Conservation (phyloP, 768 basidiomycete species). For the Russula sp. region DNA sequence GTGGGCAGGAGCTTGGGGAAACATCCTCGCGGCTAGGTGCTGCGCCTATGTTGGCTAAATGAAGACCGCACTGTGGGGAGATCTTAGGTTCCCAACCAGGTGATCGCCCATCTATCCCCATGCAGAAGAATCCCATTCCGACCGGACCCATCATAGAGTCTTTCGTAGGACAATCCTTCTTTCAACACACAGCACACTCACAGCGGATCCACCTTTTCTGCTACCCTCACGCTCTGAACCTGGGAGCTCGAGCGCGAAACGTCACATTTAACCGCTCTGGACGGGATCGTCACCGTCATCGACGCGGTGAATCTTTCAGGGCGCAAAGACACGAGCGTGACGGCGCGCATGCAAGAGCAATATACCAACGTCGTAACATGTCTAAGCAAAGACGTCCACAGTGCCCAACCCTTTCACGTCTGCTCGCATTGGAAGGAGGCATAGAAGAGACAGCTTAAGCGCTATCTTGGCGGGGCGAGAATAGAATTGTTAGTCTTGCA, state of each 20-base stretch:
- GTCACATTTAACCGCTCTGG: slow-evolving; percentile 68
- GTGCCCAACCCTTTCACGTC: too few species aligned
- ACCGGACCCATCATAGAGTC: slow-evolving; percentile 91
- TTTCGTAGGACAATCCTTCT: slow-evolving; percentile 53
- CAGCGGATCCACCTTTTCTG: slow-evolving; percentile 95
- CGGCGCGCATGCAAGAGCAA: slow-evolving; percentile 91
- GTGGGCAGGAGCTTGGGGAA: too few species aligned
- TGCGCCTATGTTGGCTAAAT: slow-evolving; percentile 94
- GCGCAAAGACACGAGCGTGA: slow-evolving; percentile 88
- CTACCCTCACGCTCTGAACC: slow-evolving; percentile 91
- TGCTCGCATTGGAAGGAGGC: too few species aligned
- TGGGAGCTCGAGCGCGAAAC: slow-evolving; percentile 83
- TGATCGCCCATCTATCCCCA: not conserved
- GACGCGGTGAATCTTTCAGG: slow-evolving; percentile 89
- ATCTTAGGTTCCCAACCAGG: too few species aligned
- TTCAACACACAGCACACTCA: not conserved
- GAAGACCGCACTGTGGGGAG: slow-evolving; percentile 61
- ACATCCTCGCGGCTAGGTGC: slow-evolving; percentile 46
- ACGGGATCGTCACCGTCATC: slow-evolving; percentile 87
- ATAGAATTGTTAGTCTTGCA: too few species aligned
- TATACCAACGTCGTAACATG: slow-evolving; percentile 92
- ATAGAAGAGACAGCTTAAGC: too few species aligned
- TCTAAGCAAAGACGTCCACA: too few species aligned
- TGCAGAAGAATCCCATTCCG: slow-evolving; percentile 73
- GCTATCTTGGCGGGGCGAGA: too few species aligned